A percentile compares a stretch with the other conserved stretches of the same genome.
These are phyloP conservation scores for Globisporangium middletonii DNA, from an alignment of 352 stramenopile species.

Conservation along the genomic window DNA sequence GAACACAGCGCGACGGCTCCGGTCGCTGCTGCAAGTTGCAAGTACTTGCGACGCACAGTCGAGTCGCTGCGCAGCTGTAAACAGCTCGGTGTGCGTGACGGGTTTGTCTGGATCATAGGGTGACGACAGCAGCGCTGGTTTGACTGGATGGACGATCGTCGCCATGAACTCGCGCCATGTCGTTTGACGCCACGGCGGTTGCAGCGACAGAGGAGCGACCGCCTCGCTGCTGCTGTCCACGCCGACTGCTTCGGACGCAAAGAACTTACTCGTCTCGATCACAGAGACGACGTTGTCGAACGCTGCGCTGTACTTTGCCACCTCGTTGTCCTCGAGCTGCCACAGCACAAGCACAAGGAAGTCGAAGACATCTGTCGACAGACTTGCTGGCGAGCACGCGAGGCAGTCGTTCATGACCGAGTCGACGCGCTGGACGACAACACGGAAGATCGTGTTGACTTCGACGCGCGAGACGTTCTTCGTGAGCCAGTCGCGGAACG, in stretches of 20 bases:
- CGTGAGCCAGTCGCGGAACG: conserved; percentile 36
- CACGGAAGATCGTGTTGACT: conserved; percentile 30
- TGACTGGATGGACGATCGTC: conserved; percentile 22
- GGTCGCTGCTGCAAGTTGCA: conserved; percentile 12
- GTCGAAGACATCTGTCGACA: conserved; percentile 24
- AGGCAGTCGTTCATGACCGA: conserved; percentile 28
- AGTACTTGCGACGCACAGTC: conserved; percentile 16
- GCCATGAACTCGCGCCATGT: conserved; percentile 15
- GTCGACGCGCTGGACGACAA: conserved; percentile 42
- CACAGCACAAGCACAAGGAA: conserved; percentile 39
- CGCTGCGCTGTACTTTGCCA: conserved; percentile 34
- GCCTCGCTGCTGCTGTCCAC: not conserved
- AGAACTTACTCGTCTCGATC: conserved; percentile 29
- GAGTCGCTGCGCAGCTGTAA: conserved; percentile 1
- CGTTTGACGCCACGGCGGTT: not conserved
- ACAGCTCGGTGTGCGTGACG: not conserved
- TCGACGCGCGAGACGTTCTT: conserved; percentile 26
- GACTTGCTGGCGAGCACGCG: conserved; percentile 2
- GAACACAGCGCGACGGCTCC: conserved; percentile 26
- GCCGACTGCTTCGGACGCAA: not conserved
- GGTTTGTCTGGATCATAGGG: conserved; percentile 10
- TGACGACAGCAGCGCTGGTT: conserved; percentile 5
- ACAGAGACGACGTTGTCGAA: conserved; percentile 31
- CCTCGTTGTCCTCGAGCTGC: conserved; percentile 41
- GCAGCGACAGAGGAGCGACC: too few relatives aligned